Conservation (phyloP, 495 filamentous ascomycete species). For the Penicillium maclennaniae region DNA sequence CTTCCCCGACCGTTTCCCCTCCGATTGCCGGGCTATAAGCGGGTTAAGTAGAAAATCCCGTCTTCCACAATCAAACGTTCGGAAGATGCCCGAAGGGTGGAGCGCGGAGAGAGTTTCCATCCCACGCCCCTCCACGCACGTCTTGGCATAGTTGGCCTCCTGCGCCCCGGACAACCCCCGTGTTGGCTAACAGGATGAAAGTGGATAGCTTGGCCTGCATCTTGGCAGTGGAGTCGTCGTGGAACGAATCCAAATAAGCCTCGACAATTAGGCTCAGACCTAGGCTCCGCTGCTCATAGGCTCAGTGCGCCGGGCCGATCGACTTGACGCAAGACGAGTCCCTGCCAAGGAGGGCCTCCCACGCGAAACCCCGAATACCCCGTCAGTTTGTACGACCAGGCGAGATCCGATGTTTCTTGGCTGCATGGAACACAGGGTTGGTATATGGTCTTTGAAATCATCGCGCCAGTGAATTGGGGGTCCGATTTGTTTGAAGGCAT, state of each 20-base stretch:
- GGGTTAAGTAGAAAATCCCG: neutral
- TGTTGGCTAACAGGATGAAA: neutral
- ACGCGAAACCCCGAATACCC: neutral
- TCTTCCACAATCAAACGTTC: neutral
- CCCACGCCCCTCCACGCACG: too few relatives aligned
- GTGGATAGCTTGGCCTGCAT: neutral
- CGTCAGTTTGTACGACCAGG: neutral
- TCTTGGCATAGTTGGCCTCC: neutral
- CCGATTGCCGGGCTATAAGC: neutral
- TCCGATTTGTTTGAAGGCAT: neutral
- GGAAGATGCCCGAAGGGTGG: neutral
- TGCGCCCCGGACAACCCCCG: neutral
- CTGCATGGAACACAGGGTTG: neutral
- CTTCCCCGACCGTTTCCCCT: neutral
- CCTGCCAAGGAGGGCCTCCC: neutral
- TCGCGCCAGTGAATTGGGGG: neutral
- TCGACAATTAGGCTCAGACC: neutral
- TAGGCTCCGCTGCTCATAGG: neutral
- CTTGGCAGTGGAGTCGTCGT: neutral
- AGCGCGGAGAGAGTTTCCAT: neutral
- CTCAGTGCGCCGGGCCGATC: neutral
- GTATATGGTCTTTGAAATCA: neutral
- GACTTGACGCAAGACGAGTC: neutral
- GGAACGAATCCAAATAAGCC: conserved; percentile 4
- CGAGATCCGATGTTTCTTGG: neutral